phyloP scores from a whole-genome alignment of 2,329 filamentous ascomycete species.

The Tolypocladium tundrense region DNA sequence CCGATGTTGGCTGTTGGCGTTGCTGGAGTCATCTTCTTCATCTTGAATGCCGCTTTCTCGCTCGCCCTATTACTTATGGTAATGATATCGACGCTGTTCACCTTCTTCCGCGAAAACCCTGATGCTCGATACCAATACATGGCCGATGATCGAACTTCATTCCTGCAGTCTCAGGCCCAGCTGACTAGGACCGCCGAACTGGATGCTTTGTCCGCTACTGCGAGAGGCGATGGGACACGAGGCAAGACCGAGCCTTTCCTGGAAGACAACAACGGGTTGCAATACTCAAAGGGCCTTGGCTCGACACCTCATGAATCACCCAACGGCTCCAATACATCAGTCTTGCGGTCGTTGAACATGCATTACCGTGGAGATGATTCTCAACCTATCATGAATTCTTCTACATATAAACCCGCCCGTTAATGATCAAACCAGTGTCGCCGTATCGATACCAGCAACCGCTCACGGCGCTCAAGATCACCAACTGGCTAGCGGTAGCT shows the following conservation, averaged over 20 bases:
- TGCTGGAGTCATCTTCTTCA: conserved; percentile 81
- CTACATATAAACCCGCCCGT: background rate
- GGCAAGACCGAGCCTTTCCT: conserved; percentile 26
- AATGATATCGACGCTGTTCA: conserved; percentile 46
- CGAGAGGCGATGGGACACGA: conserved; percentile 65
- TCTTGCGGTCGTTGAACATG: background rate
- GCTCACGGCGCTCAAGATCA: background rate
- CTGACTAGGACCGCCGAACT: conserved; percentile 73
- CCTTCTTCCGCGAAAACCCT: conserved; percentile 84
- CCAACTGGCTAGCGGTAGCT: background rate
- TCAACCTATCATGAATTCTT: no score
- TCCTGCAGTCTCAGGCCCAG: conserved; percentile 91
- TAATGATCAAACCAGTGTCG: background rate
- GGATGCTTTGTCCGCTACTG: conserved; percentile 80
- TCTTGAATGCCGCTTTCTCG: conserved; percentile 76
- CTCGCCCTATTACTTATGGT: conserved; percentile 76
- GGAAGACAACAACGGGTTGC: conserved; percentile 30
- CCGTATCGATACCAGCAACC: background rate
- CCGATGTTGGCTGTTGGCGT: conserved; percentile 76
- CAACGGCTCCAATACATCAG: background rate
- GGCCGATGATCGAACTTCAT: conserved; percentile 89
- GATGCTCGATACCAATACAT: conserved; percentile 93
- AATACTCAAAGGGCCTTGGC: conserved; percentile 5
- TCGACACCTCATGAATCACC: no score
- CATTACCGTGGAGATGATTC: background rate